Percentiles rank a stretch among this genome's conserved stretches.
phyloP scores from a whole-genome alignment of 345 rosid genomes.

The Salix udensis region DNA sequence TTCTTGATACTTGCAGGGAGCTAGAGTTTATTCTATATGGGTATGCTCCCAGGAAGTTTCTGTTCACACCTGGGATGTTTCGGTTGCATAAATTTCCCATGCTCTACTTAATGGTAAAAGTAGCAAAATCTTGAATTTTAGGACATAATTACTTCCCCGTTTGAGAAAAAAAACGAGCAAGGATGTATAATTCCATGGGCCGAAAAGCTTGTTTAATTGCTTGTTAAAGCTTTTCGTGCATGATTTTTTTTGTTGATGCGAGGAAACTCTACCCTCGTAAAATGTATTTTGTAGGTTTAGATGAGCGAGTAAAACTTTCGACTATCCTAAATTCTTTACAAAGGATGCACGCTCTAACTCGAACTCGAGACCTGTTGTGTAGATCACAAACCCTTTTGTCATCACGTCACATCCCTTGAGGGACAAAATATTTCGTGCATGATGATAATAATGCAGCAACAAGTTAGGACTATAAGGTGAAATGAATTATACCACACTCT shows the following conservation, averaged over 20 bases:
- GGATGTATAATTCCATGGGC: not conserved
- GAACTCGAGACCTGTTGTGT: no score
- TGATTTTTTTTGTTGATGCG: not conserved
- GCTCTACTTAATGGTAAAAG: not conserved
- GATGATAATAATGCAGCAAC: not conserved
- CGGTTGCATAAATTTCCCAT: not conserved
- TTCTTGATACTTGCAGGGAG: not conserved
- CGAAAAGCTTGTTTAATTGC: not conserved
- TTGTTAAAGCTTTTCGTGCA: not conserved
- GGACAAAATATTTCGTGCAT: not conserved
- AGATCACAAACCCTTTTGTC: no score
- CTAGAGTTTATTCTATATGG: not conserved
- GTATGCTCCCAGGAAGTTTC: not conserved
- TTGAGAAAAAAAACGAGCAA: not conserved
- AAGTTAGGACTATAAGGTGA: not conserved
- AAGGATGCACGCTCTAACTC: no score
- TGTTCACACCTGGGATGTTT: not conserved
- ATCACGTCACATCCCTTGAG: no score
- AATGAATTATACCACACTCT: conserved; percentile 78
- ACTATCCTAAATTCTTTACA: no score
- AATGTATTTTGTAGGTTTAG: no score
- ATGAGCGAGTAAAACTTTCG: no score
- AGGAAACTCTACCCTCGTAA: no score
- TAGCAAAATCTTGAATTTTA: not conserved
- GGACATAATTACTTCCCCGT: not conserved